phyloP scores from a whole-genome alignment of 163 green algal genomes.

The Chlorella variabilis region DNA sequence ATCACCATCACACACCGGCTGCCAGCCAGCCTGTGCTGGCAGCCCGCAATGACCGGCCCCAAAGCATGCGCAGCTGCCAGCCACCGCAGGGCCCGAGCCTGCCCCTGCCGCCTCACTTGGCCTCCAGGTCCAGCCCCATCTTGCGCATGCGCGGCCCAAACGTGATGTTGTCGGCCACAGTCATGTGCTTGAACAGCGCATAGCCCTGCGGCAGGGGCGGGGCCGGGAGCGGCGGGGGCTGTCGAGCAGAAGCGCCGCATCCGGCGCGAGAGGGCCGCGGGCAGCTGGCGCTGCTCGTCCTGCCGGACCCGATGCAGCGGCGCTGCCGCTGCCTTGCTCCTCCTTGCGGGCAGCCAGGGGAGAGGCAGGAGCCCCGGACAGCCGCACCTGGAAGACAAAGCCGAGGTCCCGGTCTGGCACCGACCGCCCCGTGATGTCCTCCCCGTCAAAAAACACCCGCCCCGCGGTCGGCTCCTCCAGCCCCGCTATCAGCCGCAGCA shows the following conservation, averaged over 20 bases:
- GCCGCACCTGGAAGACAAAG: constrained; percentile 80
- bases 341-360: too few relatives aligned
- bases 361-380: too few relatives aligned
- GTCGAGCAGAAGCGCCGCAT: too few relatives aligned
- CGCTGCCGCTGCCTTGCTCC: too few relatives aligned
- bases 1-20: too few relatives aligned
- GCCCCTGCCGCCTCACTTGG: constrained; percentile 55
- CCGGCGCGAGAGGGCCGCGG: too few relatives aligned
- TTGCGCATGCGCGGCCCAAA: constrained; percentile 84
- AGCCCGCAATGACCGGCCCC: too few relatives aligned
- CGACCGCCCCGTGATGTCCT: constrained; percentile 57
- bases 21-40: too few relatives aligned
- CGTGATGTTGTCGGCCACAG: constrained; percentile 83
- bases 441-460: constrained; percentile 77
- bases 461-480: constrained; percentile 75
- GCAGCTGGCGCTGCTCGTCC: too few relatives aligned
- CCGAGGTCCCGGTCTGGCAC: constrained; percentile 74
- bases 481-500: constrained; percentile 84
- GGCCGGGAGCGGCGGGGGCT: background rate
- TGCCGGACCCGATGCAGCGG: too few relatives aligned
- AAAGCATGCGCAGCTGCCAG: too few relatives aligned
- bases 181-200: constrained; percentile 93
- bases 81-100: too few relatives aligned
- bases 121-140: constrained; percentile 72
- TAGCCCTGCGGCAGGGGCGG: constrained; percentile 59